Evolutionary conservation across 306 rosid species (phyloP).

Genomic region (Corylus heterophylla): DNA sequence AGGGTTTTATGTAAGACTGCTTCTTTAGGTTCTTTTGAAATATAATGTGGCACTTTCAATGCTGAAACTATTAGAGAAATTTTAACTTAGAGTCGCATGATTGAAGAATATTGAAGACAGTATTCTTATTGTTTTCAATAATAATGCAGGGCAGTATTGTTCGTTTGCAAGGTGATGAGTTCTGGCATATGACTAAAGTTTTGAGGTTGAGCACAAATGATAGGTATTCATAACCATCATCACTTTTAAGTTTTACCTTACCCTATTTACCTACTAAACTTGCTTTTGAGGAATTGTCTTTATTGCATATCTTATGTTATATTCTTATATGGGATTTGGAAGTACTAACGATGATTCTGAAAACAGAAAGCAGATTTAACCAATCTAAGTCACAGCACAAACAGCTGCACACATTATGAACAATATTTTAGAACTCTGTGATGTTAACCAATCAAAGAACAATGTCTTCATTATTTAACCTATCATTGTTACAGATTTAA

Average conservation of each 20-base stretch:
- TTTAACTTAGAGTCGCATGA: not conserved
- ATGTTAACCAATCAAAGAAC: not conserved
- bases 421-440: not conserved
- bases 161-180: slow-evolving; percentile 79
- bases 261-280: not conserved
- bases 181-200: slow-evolving; percentile 93
- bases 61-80: not conserved
- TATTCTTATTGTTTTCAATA: not conserved
- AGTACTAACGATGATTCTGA: slow-evolving; percentile 1
- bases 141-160: slow-evolving; percentile 66
- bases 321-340: not conserved
- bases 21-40: not conserved
- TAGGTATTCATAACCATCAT: slow-evolving; percentile 46
- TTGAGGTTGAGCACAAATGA: slow-evolving; percentile 69
- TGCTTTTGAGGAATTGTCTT: slow-evolving; percentile 7
- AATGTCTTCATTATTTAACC: not conserved
- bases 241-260: slow-evolving; percentile 6
- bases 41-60: not conserved
- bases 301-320: slow-evolving; percentile 14
- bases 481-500: not conserved
- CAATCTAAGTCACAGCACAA: not conserved
- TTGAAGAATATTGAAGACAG: not conserved
- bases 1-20: not conserved
- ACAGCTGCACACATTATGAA: not conserved
- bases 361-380: not conserved